Percentiles rank a stretch among this genome's conserved stretches.
Evolutionary conservation across 208 protist species (phyloP).

Genomic region (Strigomonas galati): DNA sequence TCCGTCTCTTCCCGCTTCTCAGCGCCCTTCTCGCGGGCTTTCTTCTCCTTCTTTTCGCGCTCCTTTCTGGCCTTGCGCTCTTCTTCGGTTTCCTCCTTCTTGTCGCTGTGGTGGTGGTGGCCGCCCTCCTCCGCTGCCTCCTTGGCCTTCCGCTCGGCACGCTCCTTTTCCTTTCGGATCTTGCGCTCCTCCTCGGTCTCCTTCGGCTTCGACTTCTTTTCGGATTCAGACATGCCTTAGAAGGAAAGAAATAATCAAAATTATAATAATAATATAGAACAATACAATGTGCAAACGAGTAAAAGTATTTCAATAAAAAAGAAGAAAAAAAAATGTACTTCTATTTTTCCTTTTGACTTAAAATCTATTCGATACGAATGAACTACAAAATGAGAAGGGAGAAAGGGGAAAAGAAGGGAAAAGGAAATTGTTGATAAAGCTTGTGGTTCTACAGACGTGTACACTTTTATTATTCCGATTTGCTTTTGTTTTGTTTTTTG

Average conservation of each 20-base stretch:
- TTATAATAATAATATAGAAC: too few species aligned
- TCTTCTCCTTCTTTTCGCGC: neutral
- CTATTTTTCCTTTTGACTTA: neutral
- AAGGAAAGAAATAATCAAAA: too few species aligned
- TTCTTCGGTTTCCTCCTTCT: constrained; percentile 27
- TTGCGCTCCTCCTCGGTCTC: constrained; percentile 31
- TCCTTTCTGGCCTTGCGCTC: constrained; percentile 44
- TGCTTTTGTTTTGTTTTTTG: constrained; percentile 1
- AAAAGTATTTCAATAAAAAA: neutral
- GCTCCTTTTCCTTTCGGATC: constrained; percentile 19
- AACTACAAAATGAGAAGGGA: neutral
- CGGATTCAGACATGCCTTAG: neutral
- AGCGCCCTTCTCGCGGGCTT: neutral
- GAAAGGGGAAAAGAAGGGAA: constrained; percentile 11
- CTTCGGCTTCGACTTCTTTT: constrained; percentile 10
- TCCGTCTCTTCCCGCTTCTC: constrained; percentile 3
- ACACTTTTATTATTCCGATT: neutral
- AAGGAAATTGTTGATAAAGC: neutral
- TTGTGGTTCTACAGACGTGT: neutral
- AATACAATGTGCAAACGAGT: too few species aligned
- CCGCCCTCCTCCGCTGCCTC: neutral
- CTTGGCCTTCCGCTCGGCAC: neutral
- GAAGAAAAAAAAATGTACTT: constrained; percentile 14
- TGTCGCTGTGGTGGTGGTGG: neutral
- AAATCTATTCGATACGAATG: neutral